Base-by-base conservation (phyloP, 441 rosid genomes). In the Adansonia madagascariensis region DNA sequence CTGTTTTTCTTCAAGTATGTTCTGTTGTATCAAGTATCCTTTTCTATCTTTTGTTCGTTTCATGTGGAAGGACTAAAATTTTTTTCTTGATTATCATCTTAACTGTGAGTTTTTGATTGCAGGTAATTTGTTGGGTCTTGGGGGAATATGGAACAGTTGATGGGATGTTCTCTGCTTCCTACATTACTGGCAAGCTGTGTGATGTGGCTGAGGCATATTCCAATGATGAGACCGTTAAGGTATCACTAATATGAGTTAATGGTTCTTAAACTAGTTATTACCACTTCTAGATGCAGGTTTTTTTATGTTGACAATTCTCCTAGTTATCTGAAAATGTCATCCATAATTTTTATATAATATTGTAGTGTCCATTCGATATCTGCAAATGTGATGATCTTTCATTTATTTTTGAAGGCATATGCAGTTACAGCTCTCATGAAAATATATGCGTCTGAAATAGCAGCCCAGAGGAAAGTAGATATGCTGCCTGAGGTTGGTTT, bases 171-270 rank as follows among this genome's bases (percentile, higher is more conserved):
- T 89, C 98, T 77, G 91, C 94, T 70, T 90, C 94, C 59, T 91
- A 94, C 74, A 86, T 96, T 49, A 86, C 92, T 53, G 98, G 98
- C 83, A 96, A 96, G 84, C 82, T 96, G 44, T 94, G 97, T 43
- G 98, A 96, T 84, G 92, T 91, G 83, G 97, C 96, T 8, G 98
- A 96, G 75, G 95, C 98, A 63, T 96, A 96, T 87, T 94, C 97
- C 60, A 88, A 88, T 85, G 96, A 94, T 80, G 98, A 94, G 86
- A 89, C 91, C 57, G 91, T 94, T 71, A 94, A 96, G 99, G 98
- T 92, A 89, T 50, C 71, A 63, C 73, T 20, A 31, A 50, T 14
- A 69, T 27, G 74, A 70, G 52, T n/a, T 44, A 60, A 49, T 43
- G 39, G 31, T 46, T 50, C 73, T 68, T 68, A 46, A 3, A 20